A percentile compares a stretch with the other conserved stretches of the same genome.
Evolutionary conservation across 345 rosid species (phyloP).

Genomic region (Camelina sativa): DNA sequence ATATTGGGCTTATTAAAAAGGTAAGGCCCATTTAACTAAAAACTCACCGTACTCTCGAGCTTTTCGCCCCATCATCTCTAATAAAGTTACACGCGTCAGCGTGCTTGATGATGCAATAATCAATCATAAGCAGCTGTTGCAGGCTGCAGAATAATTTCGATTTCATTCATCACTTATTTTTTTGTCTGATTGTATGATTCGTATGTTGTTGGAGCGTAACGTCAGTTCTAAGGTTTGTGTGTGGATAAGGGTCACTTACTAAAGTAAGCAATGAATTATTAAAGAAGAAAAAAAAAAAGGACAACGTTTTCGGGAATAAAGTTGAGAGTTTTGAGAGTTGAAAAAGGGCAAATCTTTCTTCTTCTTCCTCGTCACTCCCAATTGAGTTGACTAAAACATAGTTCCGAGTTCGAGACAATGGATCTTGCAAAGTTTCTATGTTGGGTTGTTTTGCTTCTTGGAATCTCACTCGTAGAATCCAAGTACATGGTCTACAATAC

Average conservation of each 20-base stretch:
- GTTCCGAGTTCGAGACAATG: conserved; percentile 35
- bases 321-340: conserved; percentile 9
- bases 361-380: conserved; percentile 34
- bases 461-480: conserved; percentile 55
- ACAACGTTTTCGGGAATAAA: conserved; percentile 30
- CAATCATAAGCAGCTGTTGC: conserved; percentile 17
- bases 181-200: conserved; percentile 27
- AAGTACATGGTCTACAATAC: conserved; percentile 85
- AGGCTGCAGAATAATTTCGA: conserved; percentile 5
- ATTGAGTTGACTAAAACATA: conserved; percentile 23
- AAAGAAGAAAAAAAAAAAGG: conserved; percentile 21
- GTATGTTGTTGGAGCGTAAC: conserved; percentile 8
- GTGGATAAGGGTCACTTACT: conserved; percentile 35
- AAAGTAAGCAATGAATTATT: conserved; percentile 31
- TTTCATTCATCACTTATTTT: conserved; percentile 1
- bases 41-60: conserved; percentile 3
- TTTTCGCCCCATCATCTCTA: conserved; percentile 7
- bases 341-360: conserved; percentile 34
- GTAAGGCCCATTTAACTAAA: conserved; percentile 1
- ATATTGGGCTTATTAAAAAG: conserved; percentile 10
- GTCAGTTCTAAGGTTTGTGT: conserved; percentile 28
- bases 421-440: conserved; percentile 26
- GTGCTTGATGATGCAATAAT: conserved; percentile 23
- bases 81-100: conserved; percentile 34
- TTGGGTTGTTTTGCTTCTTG: conserved; percentile 42